Percentiles rank a stretch among this genome's conserved stretches.
These are phyloP conservation scores for Pichia sp. DNA, from an alignment of 1,139 yeast species.

Conservation along the genomic window DNA sequence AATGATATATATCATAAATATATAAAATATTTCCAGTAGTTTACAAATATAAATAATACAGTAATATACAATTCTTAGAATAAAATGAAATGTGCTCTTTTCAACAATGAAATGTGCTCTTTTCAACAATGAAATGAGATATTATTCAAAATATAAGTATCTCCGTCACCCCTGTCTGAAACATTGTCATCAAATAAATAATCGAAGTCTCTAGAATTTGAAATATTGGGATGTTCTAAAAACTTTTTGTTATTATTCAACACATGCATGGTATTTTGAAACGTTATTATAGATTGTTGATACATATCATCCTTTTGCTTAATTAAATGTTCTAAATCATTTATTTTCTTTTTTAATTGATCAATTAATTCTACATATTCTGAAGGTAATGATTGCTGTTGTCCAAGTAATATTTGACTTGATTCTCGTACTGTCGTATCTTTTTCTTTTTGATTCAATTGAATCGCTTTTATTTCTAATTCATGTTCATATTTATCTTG, in stretches of 20 bases:
- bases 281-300: conserved; percentile 7
- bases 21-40: too few species aligned
- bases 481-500: background rate
- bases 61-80: background rate
- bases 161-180: conserved; percentile 37
- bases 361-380: background rate
- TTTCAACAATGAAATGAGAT: conserved; percentile 3
- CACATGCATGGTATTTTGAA: conserved; percentile 12
- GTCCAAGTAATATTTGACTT: background rate
- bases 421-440: too few species aligned
- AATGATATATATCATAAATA: too few species aligned
- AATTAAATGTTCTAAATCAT: conserved; percentile 10
- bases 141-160: conserved; percentile 32
- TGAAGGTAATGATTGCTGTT: background rate
- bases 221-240: conserved; percentile 30
- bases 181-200: conserved; percentile 1
- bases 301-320: conserved; percentile 9
- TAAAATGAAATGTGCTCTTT: too few species aligned
- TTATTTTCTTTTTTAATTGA: conserved; percentile 7
- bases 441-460: too few species aligned
- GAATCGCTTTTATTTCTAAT: background rate
- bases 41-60: background rate
- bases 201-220: background rate
- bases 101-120: too few species aligned
- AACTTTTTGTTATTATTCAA: conserved; percentile 23